Evolutionary conservation across 2,329 filamentous ascomycete genomes (phyloP), one percentile per base, ranked within the genome.

Genomic region (Fusarium tupiense): DNA sequence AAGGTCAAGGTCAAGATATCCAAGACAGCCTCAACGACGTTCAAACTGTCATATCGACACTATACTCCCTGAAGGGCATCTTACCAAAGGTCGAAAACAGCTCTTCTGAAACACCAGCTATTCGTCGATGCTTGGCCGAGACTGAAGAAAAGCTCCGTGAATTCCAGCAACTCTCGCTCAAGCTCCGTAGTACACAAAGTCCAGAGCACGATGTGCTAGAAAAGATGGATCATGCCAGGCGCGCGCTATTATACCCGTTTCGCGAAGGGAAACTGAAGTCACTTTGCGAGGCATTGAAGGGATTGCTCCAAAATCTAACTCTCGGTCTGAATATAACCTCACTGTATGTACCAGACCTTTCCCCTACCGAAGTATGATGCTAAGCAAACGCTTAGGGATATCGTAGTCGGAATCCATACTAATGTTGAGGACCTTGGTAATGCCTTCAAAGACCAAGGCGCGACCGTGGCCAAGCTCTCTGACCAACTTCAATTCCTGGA

Each of bases 281-380:
- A 16, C 26, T 49, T 6, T 49, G 26, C 46, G 9, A 31, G 9
- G 0, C 46, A 6, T 22, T 49, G 0, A 49, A 12, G 9, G 46
- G 26, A 3, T 6, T 31, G 46, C 46, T 49, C 4, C 46, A 49
- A 8, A 16, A 12, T 17, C 6, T 49, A 4, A 22, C 4, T 17
- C 20, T 49, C 2, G 0, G 26, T 6, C 2, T 49, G 14, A 3
- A 12, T 12, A 31, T 29, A 0, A 49, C 26, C 0, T 1, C 46
- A 12, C 4, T 49, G 46, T 49, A 31, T 49, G 3, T 16, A 2
- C 13, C 3, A 0, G 3, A 4, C 6, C 19, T 8, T 29, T 29
- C 13, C 5, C 0, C 3, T 11, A 3, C 5, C 22, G 0, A 22
- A 11, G 4, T 16, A 11, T 3, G 0, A 6, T 3, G 13, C 46